Evolutionary conservation across 129 eudicot species (phyloP).

Genomic region (Gnaphalium uliginosum): DNA sequence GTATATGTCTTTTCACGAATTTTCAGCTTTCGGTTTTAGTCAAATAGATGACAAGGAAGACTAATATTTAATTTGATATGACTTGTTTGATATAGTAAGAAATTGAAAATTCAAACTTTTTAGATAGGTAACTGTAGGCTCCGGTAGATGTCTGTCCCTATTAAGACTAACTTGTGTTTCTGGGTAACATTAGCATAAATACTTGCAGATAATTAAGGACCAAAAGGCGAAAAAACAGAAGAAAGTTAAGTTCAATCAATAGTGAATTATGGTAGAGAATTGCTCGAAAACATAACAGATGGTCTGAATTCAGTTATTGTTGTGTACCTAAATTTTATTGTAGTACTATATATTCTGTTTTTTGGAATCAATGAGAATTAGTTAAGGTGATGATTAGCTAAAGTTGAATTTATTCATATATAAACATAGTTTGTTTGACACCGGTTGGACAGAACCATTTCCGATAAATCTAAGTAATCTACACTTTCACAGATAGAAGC

Average conservation of each 20-base stretch:
- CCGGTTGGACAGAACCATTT: neutral
- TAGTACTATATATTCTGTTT: neutral
- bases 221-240: neutral
- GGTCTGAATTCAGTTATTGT: neutral
- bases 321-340: neutral
- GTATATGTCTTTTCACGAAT: neutral
- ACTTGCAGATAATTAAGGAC: neutral
- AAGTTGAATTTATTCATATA: neutral
- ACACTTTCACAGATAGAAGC: conserved; percentile 4
- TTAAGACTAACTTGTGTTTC: neutral
- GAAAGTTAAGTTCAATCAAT: neutral
- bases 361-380: neutral
- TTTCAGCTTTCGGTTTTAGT: neutral
- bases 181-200: neutral
- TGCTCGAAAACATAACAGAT: neutral
- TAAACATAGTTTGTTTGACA: neutral
- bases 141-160: neutral
- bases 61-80: neutral
- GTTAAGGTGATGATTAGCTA: neutral
- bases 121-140: neutral
- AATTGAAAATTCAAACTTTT: neutral
- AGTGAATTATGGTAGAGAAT: neutral
- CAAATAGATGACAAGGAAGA: neutral
- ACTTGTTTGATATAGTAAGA: neutral
- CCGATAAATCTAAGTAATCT: neutral